Conservation (phyloP, 257 asterid species). For the Ballota nigra region DNA sequence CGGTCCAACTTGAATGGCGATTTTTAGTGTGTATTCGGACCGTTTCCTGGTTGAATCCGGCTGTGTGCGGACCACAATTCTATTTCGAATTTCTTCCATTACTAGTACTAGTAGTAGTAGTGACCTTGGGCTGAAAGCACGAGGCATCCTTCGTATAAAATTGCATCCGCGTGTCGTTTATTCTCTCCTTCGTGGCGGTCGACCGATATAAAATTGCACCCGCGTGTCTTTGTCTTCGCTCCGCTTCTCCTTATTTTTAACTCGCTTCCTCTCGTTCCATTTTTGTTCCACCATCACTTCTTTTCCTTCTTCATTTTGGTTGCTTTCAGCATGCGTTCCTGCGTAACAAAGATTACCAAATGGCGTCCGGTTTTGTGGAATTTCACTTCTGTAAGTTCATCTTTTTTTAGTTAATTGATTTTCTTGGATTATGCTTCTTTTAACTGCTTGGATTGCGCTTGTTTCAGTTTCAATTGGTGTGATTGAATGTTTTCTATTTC, state of each 20-base stretch:
- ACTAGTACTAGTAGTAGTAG: too few species aligned
- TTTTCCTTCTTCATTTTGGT: neutral
- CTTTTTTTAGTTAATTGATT: neutral
- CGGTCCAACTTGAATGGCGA: too few species aligned
- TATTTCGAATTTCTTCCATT: too few species aligned
- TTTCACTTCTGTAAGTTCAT: slow-evolving; percentile 45
- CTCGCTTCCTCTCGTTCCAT: neutral
- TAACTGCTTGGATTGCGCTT: neutral
- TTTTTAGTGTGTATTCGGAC: too few species aligned
- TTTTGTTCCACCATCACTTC: neutral
- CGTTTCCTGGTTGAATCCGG: too few species aligned
- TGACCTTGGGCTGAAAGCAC: slow-evolving; percentile 26
- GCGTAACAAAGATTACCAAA: slow-evolving; percentile 40
- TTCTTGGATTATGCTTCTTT: neutral
- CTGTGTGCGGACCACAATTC: too few species aligned
- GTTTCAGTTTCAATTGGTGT: neutral
- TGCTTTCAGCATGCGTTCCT: slow-evolving; percentile 46
- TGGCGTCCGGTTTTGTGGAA: slow-evolving; percentile 37
- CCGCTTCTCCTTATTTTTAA: too few species aligned
- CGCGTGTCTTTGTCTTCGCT: neutral
- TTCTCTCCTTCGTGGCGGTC: slow-evolving; percentile 3
- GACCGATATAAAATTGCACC: neutral
- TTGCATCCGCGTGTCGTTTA: neutral
- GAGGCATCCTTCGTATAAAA: slow-evolving; percentile 3
- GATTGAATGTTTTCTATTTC: neutral